phyloP scores from a whole-genome alignment of 2,329 filamentous ascomycete genomes.

The Curvularia hawaiiensis region DNA sequence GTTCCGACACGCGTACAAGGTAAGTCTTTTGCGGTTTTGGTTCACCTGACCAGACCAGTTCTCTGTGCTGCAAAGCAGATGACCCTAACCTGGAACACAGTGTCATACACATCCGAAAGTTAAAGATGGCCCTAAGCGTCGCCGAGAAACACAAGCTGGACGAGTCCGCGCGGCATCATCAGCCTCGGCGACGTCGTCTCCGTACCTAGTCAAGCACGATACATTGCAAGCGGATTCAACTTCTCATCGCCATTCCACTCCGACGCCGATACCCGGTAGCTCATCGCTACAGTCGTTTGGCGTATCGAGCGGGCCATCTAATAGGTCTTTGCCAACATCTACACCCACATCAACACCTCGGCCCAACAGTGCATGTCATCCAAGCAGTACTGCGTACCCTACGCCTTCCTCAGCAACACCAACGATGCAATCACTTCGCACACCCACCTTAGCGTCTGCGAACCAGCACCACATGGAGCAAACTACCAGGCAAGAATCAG shows the following conservation, averaged over 20 bases:
- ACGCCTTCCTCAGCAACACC: conserved; percentile 33
- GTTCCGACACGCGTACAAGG: conserved; percentile 90
- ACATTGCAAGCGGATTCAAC: conserved; percentile 25
- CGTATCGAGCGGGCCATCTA: conserved; percentile 28
- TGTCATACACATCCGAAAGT: conserved; percentile 52
- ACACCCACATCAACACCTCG: conserved; percentile 30
- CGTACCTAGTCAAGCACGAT: conserved; percentile 43
- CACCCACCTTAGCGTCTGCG: conserved; percentile 27
- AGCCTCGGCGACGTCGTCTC: conserved; percentile 40
- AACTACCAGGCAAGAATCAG: conserved; percentile 26
- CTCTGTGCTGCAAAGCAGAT: conserved; percentile 19
- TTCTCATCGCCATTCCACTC: conserved; percentile 39
- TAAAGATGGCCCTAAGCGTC: conserved; percentile 50
- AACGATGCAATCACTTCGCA: conserved; percentile 28
- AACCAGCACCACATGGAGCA: conserved; percentile 16
- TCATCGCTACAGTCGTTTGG: conserved; percentile 32
- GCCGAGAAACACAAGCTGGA: conserved; percentile 47
- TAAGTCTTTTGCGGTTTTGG: conserved; percentile 42
- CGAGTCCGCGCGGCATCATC: conserved; percentile 45
- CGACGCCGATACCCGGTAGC: conserved; percentile 33
- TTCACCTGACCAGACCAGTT: conserved; percentile 3
- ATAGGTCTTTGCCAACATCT: conserved; percentile 23
- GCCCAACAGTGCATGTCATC: conserved; percentile 24
- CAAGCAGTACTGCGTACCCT: conserved; percentile 30
- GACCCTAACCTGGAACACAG: conserved; percentile 37